Evolutionary conservation across 495 filamentous ascomycete species (phyloP).

Genomic region (Annulohypoxylon maeteangense): DNA sequence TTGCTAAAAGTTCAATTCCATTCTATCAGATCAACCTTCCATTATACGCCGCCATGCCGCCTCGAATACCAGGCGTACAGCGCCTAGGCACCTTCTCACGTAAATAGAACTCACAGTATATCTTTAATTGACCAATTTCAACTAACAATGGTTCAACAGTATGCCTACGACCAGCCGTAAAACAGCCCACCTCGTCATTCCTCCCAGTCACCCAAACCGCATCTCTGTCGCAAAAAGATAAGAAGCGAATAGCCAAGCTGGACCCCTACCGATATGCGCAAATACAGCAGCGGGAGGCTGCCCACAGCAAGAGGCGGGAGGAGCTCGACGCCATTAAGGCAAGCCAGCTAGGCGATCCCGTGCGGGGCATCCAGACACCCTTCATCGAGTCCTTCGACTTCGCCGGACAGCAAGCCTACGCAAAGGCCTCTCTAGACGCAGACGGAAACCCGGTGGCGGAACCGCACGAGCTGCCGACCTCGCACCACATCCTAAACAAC

Average conservation of each 20-base stretch:
- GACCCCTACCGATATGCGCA: constrained; percentile 77
- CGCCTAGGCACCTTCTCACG: constrained; percentile 71
- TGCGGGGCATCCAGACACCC: constrained; percentile 78
- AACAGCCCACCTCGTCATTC: constrained; percentile 46
- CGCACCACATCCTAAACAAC: constrained; percentile 72
- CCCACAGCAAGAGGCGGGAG: constrained; percentile 77
- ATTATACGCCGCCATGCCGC: constrained; percentile 70
- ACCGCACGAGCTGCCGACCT: constrained; percentile 53
- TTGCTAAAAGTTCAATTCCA: constrained; percentile 35
- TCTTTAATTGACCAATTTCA: not conserved
- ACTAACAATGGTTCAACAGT: constrained; percentile 50
- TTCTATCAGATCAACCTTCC: constrained; percentile 20
- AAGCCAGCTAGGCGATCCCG: constrained; percentile 74
- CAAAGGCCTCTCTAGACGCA: constrained; percentile 50
- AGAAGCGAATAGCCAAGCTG: constrained; percentile 61
- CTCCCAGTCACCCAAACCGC: constrained; percentile 63
- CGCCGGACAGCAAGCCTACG: constrained; percentile 54
- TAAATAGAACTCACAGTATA: constrained; percentile 49
- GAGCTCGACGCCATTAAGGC: constrained; percentile 71
- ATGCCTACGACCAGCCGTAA: constrained; percentile 59
- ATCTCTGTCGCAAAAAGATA: constrained; percentile 57
- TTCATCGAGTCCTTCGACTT: constrained; percentile 86
- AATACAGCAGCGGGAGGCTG: constrained; percentile 79
- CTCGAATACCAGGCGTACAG: constrained; percentile 72
- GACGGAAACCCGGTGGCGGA: constrained; percentile 50